Conservation (phyloP, 2,329 filamentous ascomycete species). For the Tolypocladium ophioglossoides region DNA sequence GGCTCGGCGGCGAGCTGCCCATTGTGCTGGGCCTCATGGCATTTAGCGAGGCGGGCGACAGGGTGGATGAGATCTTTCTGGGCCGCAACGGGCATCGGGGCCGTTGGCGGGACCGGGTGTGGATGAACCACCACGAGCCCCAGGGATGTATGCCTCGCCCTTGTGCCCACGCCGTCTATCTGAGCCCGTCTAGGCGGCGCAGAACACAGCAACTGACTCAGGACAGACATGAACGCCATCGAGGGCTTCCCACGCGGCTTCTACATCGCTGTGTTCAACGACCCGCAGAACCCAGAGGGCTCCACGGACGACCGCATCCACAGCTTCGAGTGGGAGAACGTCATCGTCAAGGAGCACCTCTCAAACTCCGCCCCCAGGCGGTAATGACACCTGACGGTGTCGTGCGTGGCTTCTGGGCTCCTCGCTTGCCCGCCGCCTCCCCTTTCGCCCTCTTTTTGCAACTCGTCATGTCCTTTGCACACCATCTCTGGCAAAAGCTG, state of each 20-base stretch:
- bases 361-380: background rate
- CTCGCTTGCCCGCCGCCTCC: no score
- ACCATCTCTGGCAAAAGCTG: background rate
- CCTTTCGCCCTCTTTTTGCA: background rate
- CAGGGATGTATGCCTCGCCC: conserved; percentile 14
- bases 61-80: conserved; percentile 13
- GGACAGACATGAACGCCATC: conserved; percentile 12
- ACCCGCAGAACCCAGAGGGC: conserved; percentile 15
- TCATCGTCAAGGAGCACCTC: conserved; percentile 11
- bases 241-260: conserved; percentile 19
- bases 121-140: conserved; percentile 11
- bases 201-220: background rate
- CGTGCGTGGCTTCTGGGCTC: no score
- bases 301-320: conserved; percentile 15
- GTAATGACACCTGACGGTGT: background rate
- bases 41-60: conserved; percentile 12
- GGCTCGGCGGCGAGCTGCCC: conserved; percentile 26
- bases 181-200: no score
- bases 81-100: conserved; percentile 6
- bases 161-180: background rate
- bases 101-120: conserved; percentile 14
- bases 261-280: conserved; percentile 21
- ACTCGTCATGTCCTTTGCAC: no score
- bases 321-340: conserved; percentile 14
- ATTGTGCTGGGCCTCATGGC: conserved; percentile 31